Conservation (phyloP, 331 rosid species). For the Erythrophleum ivorense region DNA sequence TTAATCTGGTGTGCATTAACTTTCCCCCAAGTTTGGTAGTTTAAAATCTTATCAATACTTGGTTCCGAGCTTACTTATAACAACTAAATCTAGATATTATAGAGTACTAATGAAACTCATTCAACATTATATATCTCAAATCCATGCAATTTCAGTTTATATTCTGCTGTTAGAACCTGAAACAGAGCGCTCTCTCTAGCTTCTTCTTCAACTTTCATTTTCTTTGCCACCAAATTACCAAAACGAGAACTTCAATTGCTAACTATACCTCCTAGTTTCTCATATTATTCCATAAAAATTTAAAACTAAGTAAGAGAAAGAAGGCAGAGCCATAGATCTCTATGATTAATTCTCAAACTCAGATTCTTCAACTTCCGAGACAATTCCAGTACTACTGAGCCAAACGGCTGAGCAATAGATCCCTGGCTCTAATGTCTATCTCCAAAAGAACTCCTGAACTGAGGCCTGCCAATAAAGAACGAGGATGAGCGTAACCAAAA, state of each 20-base stretch:
- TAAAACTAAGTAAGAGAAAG: not conserved
- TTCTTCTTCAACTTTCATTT: not conserved
- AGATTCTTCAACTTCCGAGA: not conserved
- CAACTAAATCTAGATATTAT: too few species aligned
- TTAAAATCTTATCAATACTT: too few species aligned
- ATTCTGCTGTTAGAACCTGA: not conserved
- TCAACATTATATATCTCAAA: not conserved
- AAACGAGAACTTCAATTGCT: not conserved
- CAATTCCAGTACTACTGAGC: not conserved
- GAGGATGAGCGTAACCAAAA: constrained; percentile 68
- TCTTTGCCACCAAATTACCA: not conserved
- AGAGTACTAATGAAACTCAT: not conserved
- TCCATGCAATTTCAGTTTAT: not conserved
- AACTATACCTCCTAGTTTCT: constrained; percentile 2
- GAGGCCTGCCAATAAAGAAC: constrained; percentile 79
- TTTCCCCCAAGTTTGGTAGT: too few species aligned
- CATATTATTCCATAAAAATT: constrained; percentile 26
- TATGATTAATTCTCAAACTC: not conserved
- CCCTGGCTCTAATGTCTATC: constrained; percentile 42
- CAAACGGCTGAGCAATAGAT: not conserved
- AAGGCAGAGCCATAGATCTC: constrained; percentile 1
- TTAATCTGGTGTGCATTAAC: too few species aligned
- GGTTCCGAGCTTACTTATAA: too few species aligned
- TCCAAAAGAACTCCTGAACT: constrained; percentile 72
- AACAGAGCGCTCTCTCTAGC: too few species aligned